Conservation (phyloP, 441 rosid species). For the Adansonia gregorii region DNA sequence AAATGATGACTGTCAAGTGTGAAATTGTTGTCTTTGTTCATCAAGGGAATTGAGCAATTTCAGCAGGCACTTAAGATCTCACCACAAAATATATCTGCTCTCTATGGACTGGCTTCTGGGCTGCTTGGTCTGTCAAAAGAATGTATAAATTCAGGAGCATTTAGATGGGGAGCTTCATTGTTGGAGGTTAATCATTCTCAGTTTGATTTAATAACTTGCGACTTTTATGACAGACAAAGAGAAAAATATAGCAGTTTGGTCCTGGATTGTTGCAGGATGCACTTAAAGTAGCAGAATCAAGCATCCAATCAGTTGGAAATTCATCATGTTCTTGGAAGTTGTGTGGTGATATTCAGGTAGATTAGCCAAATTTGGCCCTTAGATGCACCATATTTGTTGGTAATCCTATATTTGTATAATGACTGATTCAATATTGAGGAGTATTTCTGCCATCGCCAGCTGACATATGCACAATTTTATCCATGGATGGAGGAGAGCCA, state of each 20-base stretch:
- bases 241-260: slow-evolving; percentile 23
- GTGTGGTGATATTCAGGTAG: slow-evolving; percentile 87
- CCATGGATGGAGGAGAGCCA: slow-evolving; percentile 65
- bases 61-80: slow-evolving; percentile 74
- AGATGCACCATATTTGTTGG: slow-evolving; percentile 19
- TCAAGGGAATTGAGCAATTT: slow-evolving; percentile 83
- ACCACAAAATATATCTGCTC: slow-evolving; percentile 75
- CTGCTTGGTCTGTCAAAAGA: slow-evolving; percentile 85
- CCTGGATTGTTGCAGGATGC: slow-evolving; percentile 65
- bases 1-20: slow-evolving; percentile 8
- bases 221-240: slow-evolving; percentile 12
- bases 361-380: slow-evolving; percentile 6
- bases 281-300: slow-evolving; percentile 51
- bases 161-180: slow-evolving; percentile 83
- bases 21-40: slow-evolving; percentile 36
- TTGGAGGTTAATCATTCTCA: slow-evolving; percentile 60
- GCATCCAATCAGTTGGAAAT: slow-evolving; percentile 60
- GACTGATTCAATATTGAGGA: slow-evolving; percentile 27
- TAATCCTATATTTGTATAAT: slow-evolving; percentile 14
- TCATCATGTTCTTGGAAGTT: slow-evolving; percentile 84
- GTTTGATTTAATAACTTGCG: slow-evolving; percentile 20
- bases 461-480: slow-evolving; percentile 73
- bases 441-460: slow-evolving; percentile 53
- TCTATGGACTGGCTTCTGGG: slow-evolving; percentile 85
- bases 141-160: slow-evolving; percentile 80